These are phyloP conservation scores for Bipolaris bicolor DNA, from an alignment of 2,329 filamentous ascomycete species.

Conservation along the genomic window DNA sequence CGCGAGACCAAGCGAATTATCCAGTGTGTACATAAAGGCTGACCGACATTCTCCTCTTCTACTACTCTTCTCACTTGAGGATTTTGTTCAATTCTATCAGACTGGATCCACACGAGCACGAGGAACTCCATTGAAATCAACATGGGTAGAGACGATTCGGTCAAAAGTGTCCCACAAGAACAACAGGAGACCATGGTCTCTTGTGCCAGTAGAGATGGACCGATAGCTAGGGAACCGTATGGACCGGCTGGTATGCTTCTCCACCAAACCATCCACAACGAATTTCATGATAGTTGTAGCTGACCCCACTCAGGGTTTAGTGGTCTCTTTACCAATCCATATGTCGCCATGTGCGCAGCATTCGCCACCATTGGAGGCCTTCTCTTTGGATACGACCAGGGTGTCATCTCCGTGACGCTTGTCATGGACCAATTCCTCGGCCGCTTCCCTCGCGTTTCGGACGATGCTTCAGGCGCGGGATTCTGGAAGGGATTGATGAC, in stretches of 20 bases:
- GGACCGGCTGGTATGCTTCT: slow-evolving; percentile 37
- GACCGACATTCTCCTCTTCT: slow-evolving; percentile 1
- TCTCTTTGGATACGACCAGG: slow-evolving; percentile 58
- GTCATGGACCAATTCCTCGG: slow-evolving; percentile 60
- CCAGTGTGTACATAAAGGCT: slow-evolving; percentile 6
- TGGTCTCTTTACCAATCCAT: slow-evolving; percentile 57
- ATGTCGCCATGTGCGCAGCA: slow-evolving; percentile 59
- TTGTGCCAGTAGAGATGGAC: slow-evolving; percentile 20
- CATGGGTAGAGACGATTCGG: slow-evolving; percentile 24
- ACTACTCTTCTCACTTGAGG: background rate
- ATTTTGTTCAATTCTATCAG: background rate
- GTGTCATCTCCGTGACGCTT: slow-evolving; percentile 54
- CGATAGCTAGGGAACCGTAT: slow-evolving; percentile 37
- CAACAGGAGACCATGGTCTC: slow-evolving; percentile 31
- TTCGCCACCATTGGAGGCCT: slow-evolving; percentile 60
- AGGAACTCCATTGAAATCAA: slow-evolving; percentile 9
- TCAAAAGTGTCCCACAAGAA: slow-evolving; percentile 26
- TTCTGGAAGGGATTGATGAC: slow-evolving; percentile 57
- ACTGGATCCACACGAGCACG: slow-evolving; percentile 4
- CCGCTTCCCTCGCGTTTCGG: slow-evolving; percentile 53
- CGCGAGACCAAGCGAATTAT: slow-evolving; percentile 11
- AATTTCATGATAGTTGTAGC: background rate
- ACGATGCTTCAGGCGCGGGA: slow-evolving; percentile 51
- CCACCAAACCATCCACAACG: background rate
- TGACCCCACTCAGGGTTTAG: slow-evolving; percentile 47